phyloP scores from a whole-genome alignment of 2,329 filamentous ascomycete species.

The Fusarium oligoseptatum region DNA sequence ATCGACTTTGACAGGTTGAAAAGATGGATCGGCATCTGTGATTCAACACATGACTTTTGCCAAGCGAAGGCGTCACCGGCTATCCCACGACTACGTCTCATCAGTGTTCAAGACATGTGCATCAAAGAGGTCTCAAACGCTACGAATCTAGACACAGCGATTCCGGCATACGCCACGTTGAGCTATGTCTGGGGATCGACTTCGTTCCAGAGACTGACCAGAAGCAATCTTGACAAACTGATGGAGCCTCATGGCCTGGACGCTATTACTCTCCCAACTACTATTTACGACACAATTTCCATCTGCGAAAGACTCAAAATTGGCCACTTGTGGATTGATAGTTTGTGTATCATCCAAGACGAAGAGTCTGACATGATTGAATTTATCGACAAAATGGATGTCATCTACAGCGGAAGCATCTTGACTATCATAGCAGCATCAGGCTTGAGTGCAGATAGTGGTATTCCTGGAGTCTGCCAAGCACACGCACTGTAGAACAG shows the following conservation, averaged over 20 bases:
- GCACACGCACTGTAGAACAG: constrained; percentile 1
- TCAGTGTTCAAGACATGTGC: too few relatives aligned
- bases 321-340: constrained; percentile 3
- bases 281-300: constrained; percentile 4
- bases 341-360: constrained; percentile 11
- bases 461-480: constrained; percentile 6
- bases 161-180: too few relatives aligned
- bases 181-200: too few relatives aligned
- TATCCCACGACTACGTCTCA: too few relatives aligned
- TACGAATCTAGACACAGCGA: too few relatives aligned
- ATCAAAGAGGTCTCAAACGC: too few relatives aligned
- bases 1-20: too few relatives aligned
- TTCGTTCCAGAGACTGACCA: too few relatives aligned
- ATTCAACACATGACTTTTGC: too few relatives aligned
- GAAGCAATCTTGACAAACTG: too few relatives aligned
- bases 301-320: background rate
- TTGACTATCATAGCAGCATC: constrained; percentile 12
- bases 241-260: background rate
- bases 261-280: background rate
- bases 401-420: background rate
- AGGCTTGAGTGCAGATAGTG: background rate
- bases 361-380: constrained; percentile 4
- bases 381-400: constrained; percentile 9
- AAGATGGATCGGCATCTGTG: too few relatives aligned
- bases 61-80: too few relatives aligned